A percentile compares a stretch with the other conserved stretches of the same genome.
These are phyloP conservation scores for Acanthamoeba rhysodes DNA, from an alignment of 208 protist genomes.

Conservation along the genomic window DNA sequence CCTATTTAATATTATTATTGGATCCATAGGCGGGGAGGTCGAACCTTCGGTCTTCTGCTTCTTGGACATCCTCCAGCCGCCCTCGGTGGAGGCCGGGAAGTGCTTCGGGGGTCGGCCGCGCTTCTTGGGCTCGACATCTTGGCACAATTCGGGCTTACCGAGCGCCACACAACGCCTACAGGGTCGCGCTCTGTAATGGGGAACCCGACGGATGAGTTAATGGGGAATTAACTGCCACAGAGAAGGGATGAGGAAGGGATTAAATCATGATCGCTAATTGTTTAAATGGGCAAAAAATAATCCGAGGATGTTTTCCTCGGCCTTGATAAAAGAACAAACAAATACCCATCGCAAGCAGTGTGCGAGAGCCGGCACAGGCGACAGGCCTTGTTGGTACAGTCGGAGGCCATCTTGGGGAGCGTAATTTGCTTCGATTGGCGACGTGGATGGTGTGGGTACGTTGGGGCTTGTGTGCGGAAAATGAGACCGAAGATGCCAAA, in stretches of 20 bases:
- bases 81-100: conserved; percentile 23
- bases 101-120: conserved; percentile 28
- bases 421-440: neutral
- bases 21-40: neutral
- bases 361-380: conserved; percentile 42
- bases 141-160: conserved; percentile 50
- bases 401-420: neutral
- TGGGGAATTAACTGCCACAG: too few relatives aligned
- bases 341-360: conserved; percentile 23
- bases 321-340: neutral
- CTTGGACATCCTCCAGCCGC: conserved; percentile 26
- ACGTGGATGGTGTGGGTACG: too few relatives aligned
- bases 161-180: conserved; percentile 27
- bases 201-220: neutral
- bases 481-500: too few relatives aligned
- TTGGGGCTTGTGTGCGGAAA: too few relatives aligned
- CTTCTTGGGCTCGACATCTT: conserved; percentile 60
- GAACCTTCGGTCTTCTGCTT: conserved; percentile 53
- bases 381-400: conserved; percentile 55
- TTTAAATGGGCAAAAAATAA: neutral
- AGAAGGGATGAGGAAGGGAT: too few relatives aligned
- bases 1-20: too few relatives aligned
- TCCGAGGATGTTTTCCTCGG: neutral
- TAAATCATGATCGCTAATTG: too few relatives aligned
- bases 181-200: neutral